Base-by-base conservation (phyloP, 805 yeast genomes). In the Saccharomycopsis sp. region DNA sequence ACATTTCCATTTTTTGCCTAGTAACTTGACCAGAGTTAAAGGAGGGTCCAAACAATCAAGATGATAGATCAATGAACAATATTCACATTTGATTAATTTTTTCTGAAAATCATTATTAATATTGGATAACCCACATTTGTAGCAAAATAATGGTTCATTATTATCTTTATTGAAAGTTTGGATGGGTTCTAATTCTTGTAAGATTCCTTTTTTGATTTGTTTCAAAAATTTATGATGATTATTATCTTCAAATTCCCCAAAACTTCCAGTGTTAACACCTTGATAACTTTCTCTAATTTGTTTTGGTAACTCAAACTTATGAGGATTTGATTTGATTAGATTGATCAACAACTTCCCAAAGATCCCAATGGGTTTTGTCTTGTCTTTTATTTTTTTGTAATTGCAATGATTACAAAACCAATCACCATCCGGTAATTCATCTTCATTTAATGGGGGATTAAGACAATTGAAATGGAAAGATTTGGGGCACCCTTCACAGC, bases 391-490 rank as follows among this genome's bases (percentile, higher is more conserved):
- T 28, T 45, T 46, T 43, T 69, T 69, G 15, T 72, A 67, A 12
- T 55, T 50, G 59, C 98, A 89, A 52, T 81, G 85, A 13, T 70
- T 69, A 61, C 98, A 89, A 49, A 69, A 76, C 98, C 98, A 89
- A 46, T 76, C 80, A 28, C 82, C 95, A 36, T 80, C 94, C 0
- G 97, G 97, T 5, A 85, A 60, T 29, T 69, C 55, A 37, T 71
- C 67, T 31, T 80, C 86, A 50, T 80, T 85, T 26, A 79, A 61
- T 0, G 98, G 97, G 2, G 97, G 97, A 52, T 84, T 81, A 45
- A 89, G 72, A 57, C 98, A 89, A 4, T 83, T 67, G 54, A 92
- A 86, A 56, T 89, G 98, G 60, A 89, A 92, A 2, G 95, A 83
- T 51, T 70, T 70, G 0, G 96, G 96, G 59, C 98, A 89, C 2